phyloP scores from a whole-genome alignment of 768 basidiomycete genomes.

The Amanita rimosa region DNA sequence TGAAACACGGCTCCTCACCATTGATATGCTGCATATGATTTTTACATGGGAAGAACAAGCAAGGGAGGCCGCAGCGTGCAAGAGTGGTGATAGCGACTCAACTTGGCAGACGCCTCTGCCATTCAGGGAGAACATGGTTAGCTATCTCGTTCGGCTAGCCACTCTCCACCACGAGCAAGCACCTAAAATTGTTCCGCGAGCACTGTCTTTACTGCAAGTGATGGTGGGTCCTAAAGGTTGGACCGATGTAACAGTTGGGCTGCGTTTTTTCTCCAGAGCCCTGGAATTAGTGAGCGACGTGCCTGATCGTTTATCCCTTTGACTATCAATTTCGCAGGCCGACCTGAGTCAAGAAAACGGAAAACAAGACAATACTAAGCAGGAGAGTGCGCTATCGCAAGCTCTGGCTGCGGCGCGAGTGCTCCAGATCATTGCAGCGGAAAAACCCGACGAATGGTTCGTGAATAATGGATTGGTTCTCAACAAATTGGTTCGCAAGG shows the following conservation, averaged over 20 bases:
- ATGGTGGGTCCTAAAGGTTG: slow-evolving; percentile 81
- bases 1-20: slow-evolving; percentile 78
- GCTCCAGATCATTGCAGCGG: slow-evolving; percentile 72
- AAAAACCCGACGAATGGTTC: slow-evolving; percentile 82
- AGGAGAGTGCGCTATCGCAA: slow-evolving; percentile 50
- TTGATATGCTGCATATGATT: slow-evolving; percentile 87
- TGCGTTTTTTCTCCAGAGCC: slow-evolving; percentile 79
- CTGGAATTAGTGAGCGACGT: slow-evolving; percentile 58
- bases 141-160: slow-evolving; percentile 88
- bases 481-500: slow-evolving; percentile 80
- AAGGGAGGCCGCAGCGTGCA: slow-evolving; percentile 19
- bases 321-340: background rate
- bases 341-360: slow-evolving; percentile 4
- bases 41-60: slow-evolving; percentile 87
- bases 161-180: slow-evolving; percentile 54
- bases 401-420: slow-evolving; percentile 82
- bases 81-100: slow-evolving; percentile 16
- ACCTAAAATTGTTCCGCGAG: slow-evolving; percentile 41
- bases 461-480: slow-evolving; percentile 56
- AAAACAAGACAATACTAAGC: slow-evolving; percentile 57
- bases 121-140: slow-evolving; percentile 85
- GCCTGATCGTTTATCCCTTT: background rate
- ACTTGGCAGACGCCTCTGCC: slow-evolving; percentile 68
- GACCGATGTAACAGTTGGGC: slow-evolving; percentile 85
- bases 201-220: slow-evolving; percentile 55